Percentiles rank a stretch among this genome's conserved stretches.
phyloP scores from a whole-genome alignment of 306 rosid genomes.

The Calophaca sinica region DNA sequence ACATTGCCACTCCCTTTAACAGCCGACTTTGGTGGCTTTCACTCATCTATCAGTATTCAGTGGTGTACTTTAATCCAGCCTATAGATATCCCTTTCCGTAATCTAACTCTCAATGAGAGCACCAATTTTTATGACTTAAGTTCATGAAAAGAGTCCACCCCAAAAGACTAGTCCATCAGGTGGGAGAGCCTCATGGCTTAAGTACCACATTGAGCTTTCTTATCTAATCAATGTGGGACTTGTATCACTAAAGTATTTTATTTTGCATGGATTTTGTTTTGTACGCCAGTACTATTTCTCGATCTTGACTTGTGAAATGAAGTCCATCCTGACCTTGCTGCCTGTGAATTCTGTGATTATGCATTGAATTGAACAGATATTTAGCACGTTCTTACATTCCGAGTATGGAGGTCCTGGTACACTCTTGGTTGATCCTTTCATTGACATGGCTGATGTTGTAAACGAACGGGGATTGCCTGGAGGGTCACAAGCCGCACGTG shows the following conservation, averaged over 20 bases:
- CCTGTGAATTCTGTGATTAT: constrained; percentile 18
- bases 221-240: too few species aligned
- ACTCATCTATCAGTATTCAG: too few species aligned
- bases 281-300: not conserved
- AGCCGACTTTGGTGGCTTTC: too few species aligned
- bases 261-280: constrained; percentile 13
- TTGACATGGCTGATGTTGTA: constrained; percentile 80
- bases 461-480: constrained; percentile 81
- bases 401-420: constrained; percentile 98
- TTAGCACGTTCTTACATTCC: constrained; percentile 73
- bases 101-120: too few species aligned
- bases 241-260: constrained; percentile 8
- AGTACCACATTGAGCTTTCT: too few species aligned
- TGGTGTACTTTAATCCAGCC: too few species aligned
- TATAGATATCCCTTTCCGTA: too few species aligned
- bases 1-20: too few species aligned
- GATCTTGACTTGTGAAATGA: constrained; percentile 6
- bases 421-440: constrained; percentile 77
- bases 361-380: constrained; percentile 61
- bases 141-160: too few species aligned
- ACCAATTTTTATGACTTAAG: too few species aligned
- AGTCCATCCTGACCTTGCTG: constrained; percentile 24
- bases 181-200: too few species aligned
- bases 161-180: too few species aligned
- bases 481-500: constrained; percentile 86